Conservation (phyloP, 768 basidiomycete species). For the Solioccasus polychromus region DNA sequence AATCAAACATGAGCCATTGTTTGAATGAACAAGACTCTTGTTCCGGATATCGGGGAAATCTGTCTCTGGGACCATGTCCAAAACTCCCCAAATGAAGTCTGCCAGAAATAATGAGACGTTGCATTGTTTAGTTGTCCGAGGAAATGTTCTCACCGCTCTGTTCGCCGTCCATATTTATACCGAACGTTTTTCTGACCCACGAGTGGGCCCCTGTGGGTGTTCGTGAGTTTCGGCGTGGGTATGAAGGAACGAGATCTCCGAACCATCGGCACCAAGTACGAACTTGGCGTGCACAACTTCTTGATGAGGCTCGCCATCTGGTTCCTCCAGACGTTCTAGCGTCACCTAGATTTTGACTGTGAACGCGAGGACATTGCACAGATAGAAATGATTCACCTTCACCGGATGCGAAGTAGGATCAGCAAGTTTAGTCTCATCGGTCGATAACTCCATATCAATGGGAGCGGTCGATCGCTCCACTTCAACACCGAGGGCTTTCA, state of each 20-base stretch:
- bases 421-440: constrained; percentile 17
- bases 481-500: constrained; percentile 27
- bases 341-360: not conserved
- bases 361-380: not conserved
- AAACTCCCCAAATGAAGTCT: constrained; percentile 81
- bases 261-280: constrained; percentile 38
- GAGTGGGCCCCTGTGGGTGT: constrained; percentile 39
- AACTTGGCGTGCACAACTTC: constrained; percentile 35
- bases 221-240: not conserved
- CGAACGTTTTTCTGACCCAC: constrained; percentile 45
- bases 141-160: constrained; percentile 34
- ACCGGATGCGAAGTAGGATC: constrained; percentile 24
- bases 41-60: constrained; percentile 78
- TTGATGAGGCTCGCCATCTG: not conserved
- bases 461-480: constrained; percentile 34
- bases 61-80: constrained; percentile 69
- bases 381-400: constrained; percentile 9
- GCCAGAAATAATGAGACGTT: not conserved
- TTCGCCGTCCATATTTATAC: constrained; percentile 48
- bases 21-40: constrained; percentile 60
- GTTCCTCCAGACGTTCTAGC: not conserved
- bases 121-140: not conserved
- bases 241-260: not conserved
- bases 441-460: constrained; percentile 28
- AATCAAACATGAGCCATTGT: constrained; percentile 65